Conservation (phyloP, 2,329 filamentous ascomycete genomes). For the Hymenoscyphus fraxineus region DNA sequence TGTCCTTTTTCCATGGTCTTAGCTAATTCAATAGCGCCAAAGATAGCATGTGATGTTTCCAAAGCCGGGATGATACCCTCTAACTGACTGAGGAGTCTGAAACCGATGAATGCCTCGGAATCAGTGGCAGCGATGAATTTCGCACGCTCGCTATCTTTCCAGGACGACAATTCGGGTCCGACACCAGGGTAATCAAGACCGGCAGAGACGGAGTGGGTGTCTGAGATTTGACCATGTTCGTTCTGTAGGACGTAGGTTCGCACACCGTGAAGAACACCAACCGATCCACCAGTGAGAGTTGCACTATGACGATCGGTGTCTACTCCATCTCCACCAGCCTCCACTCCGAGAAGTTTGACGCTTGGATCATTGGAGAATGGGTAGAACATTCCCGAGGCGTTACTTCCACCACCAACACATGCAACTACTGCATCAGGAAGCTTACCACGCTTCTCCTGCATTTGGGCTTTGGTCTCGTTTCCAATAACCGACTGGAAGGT, state of each 20-base stretch:
- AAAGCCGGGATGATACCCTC: conserved; percentile 97
- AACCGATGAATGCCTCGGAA: conserved; percentile 82
- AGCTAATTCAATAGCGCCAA: conserved; percentile 80
- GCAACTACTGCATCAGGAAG: conserved; percentile 94
- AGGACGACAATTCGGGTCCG: conserved; percentile 83
- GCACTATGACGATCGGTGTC: conserved; percentile 84
- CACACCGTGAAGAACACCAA: conserved; percentile 93
- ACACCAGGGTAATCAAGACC: conserved; percentile 97
- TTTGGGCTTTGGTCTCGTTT: conserved; percentile 88
- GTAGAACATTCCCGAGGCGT: conserved; percentile 97
- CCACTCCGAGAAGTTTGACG: conserved; percentile 88
- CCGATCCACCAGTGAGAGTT: conserved; percentile 78
- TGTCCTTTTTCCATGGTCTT: conserved; percentile 87
- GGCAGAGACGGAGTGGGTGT: conserved; percentile 95
- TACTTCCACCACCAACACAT: conserved; percentile 92
- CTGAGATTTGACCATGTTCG: conserved; percentile 84
- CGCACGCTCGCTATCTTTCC: conserved; percentile 88
- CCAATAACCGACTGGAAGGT: conserved; percentile 98
- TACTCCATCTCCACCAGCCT: conserved; percentile 90
- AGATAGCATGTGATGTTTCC: conserved; percentile 91
- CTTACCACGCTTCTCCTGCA: conserved; percentile 78
- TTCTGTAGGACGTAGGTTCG: conserved; percentile 94
- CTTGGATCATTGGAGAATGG: conserved; percentile 82
- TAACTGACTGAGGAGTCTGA: conserved; percentile 77
- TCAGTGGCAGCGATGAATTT: conserved; percentile 90